A percentile compares a stretch with the other conserved stretches of the same genome.
Evolutionary conservation across 2,329 filamentous ascomycete genomes (phyloP).

Genomic region (Monilinia laxa): DNA sequence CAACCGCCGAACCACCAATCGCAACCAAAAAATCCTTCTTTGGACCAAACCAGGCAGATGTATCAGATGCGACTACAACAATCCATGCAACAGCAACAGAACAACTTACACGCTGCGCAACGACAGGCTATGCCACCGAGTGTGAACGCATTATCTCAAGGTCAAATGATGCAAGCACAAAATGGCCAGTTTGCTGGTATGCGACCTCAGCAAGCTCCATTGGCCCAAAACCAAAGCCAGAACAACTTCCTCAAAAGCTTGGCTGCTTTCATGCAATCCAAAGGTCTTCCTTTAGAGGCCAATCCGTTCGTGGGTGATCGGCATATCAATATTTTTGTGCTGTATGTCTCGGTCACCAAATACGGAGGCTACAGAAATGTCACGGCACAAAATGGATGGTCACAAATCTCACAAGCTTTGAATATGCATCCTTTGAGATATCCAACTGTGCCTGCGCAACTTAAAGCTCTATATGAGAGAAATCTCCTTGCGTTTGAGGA

Average conservation of each 20-base stretch:
- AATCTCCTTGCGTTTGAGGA: slow-evolving; percentile 78
- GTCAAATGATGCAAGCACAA: slow-evolving; percentile 56
- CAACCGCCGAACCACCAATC: slow-evolving; percentile 44
- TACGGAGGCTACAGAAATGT: slow-evolving; percentile 75
- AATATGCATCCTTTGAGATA: slow-evolving; percentile 62
- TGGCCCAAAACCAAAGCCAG: slow-evolving; percentile 49
- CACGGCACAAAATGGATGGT: slow-evolving; percentile 70
- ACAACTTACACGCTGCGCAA: slow-evolving; percentile 42
- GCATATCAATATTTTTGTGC: slow-evolving; percentile 68
- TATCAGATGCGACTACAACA: slow-evolving; percentile 85
- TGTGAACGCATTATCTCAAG: slow-evolving; percentile 35
- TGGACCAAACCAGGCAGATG: slow-evolving; percentile 71
- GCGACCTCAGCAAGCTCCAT: slow-evolving; percentile 52
- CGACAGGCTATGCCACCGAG: slow-evolving; percentile 47
- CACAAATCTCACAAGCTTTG: slow-evolving; percentile 64
- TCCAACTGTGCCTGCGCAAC: slow-evolving; percentile 65
- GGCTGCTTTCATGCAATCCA: slow-evolving; percentile 71
- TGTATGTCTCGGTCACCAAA: slow-evolving; percentile 77
- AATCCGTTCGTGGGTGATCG: slow-evolving; percentile 74
- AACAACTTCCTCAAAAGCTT: slow-evolving; percentile 77
- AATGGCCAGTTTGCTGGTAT: slow-evolving; percentile 58
- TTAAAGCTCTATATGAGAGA: slow-evolving; percentile 72
- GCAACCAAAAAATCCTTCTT: slow-evolving; percentile 47
- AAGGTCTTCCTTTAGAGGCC: slow-evolving; percentile 70
- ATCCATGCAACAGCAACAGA: slow-evolving; percentile 64